Base-by-base conservation (phyloP, 495 filamentous ascomycete species). In the Talaromyces borbonicus region DNA sequence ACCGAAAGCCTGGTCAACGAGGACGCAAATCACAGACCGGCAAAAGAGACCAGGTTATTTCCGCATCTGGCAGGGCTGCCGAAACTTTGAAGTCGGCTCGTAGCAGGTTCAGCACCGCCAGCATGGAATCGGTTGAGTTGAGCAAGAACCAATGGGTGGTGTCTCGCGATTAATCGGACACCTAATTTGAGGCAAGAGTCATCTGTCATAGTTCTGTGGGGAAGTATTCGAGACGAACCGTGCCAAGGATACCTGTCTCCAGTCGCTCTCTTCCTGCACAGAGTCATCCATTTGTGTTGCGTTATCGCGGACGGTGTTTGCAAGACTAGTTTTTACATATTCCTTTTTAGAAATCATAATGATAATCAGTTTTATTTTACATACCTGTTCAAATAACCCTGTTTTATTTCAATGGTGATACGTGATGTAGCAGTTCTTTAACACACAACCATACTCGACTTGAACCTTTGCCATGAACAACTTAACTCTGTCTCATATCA, bases 1-100 rank as follows among this genome's bases (percentile, higher is more conserved):
- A 98, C 72, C 87, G 84, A 67, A 95, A 93, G 77, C 47, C 49
- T 18, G 50, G 49, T 24, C 37, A n/a, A n/a, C 50, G 47, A 7
- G 32, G 39, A 16, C 46, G 46, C 33, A 48, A 48, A 32, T 22
- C 33, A 23, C 3, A 27, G 2, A 9, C 16, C n/a, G 7, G 8
- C 8, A 46, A 46, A 22, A 25, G 22, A 8, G 43, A 46, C 15
- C 43, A 36, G 20, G 43, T 22, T 18, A 22, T 46, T 12, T 35
- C 43, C 22, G 43, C 43, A 7, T 35, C 43, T 36, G 43, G 43
- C 14, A 29, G 43, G 8, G 43, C 43, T 8, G 43, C 43, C n/a
- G 43, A 46, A 46, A 46, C 43, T 1, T 20, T 46, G 20, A 46
- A 46, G 31, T 46, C 43, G 24, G 43, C 43, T 14, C 43, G 43